Percentiles rank a stretch among this genome's conserved stretches.
Conservation (phyloP, 768 basidiomycete species). For the Agaricus sinodeliciosus region DNA sequence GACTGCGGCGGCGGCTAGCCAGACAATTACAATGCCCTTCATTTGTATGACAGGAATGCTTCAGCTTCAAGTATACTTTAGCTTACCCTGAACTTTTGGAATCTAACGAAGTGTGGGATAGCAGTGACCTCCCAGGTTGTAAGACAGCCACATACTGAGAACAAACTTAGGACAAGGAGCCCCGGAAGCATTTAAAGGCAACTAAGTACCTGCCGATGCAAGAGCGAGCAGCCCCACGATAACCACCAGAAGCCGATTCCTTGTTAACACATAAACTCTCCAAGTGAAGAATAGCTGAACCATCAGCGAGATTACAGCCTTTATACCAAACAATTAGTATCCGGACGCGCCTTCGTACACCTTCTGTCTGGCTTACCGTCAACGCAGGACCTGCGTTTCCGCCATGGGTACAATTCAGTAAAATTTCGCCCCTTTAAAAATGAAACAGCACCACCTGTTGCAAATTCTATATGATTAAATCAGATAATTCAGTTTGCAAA, state of each 20-base stretch:
- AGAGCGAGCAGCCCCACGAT: conserved; percentile 14
- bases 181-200: neutral
- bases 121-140: conserved; percentile 20
- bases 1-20: conserved; percentile 32
- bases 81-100: conserved; percentile 22
- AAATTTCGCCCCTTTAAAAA: too few relatives aligned
- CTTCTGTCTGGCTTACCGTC: conserved; percentile 25
- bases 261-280: conserved; percentile 24
- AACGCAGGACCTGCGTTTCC: conserved; percentile 31
- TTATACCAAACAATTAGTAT: neutral
- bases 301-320: conserved; percentile 38
- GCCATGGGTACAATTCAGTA: too few relatives aligned
- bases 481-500: too few relatives aligned
- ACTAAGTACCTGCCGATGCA: conserved; percentile 18
- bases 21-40: conserved; percentile 24
- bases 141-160: conserved; percentile 20
- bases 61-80: neutral
- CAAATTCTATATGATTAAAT: too few relatives aligned
- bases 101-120: conserved; percentile 19
- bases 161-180: neutral
- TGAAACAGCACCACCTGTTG: too few relatives aligned
- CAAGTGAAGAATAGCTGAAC: conserved; percentile 44
- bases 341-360: neutral
- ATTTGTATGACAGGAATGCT: neutral
- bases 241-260: conserved; percentile 12